Base-by-base conservation (phyloP, 306 rosid genomes). In the Acacia crassicarpa region DNA sequence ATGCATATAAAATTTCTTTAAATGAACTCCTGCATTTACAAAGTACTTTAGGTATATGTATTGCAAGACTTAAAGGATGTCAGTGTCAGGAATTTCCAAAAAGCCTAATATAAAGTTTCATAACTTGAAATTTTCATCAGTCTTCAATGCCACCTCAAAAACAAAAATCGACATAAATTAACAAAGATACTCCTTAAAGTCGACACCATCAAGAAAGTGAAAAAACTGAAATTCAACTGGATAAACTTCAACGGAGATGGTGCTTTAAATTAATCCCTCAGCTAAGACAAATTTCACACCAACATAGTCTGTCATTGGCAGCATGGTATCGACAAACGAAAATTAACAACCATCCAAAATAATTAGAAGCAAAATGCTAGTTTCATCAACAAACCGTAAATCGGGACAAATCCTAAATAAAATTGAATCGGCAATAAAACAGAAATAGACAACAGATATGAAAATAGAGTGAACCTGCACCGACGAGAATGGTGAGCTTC, bases 401-500 rank as follows among this genome's bases (percentile, higher is more conserved):
- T 27, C 2, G 45, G 19, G 40, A 46, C 30, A 51, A 46, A 75
- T 75, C 25, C 73, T 32, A 43, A 80, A 19, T 8, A 17, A 23
- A 38, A 54, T 51, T 17, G 79, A 20, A 49, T 30, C 20, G 15
- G 38, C 3, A 8, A 51, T 6, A 3, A 33, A 22, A 71, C 12
- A 75, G 73, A 25, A 65, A 9, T 9, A 20, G 19, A 61, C 10
- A n/a, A 0, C 38, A 13, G 20, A 35, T 1, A 23, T 19, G 30
- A 79, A 30, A 51, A 73, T 38, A 74, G 87, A 17, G 75, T 58
- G 74, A 65, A 96, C 99, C 99, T 89, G 99, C 99, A 44, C 99
- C 98, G 16, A 96, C 74, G 83, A 96, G 89, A 85, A 96, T 88
- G 86, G 92, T 84, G 63, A 96, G 85, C 92, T 88, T 96, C 72